Evolutionary conservation across 768 basidiomycete genomes (phyloP), one percentile per base, ranked within the genome.

Genomic region (Kwoniella sp.): DNA sequence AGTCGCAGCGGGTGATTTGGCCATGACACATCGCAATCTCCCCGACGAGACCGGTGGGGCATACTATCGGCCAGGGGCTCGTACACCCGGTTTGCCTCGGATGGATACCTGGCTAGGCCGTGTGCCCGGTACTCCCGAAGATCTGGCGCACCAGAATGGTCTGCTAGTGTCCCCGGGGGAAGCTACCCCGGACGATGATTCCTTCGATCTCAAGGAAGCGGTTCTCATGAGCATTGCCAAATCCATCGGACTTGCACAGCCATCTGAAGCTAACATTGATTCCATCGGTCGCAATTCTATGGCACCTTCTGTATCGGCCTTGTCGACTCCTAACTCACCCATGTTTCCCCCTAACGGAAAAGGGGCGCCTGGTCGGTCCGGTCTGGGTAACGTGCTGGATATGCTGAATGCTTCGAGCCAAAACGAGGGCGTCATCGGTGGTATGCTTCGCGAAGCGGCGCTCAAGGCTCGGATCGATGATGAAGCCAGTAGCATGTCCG

Each of bases 161-260:
- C 37, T 52, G 3, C 43, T 53, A 0, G 36, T 62, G 1, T 56
- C 53, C 2, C 40, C 42, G 10, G 50, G 22, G 23, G 28, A 50
- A 12, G 42, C 32, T 33, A 45, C 33, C 4, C 45, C 42, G 1
- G 54, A 62, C 28, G 59, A 66, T 7, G 56, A 63, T 28, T 54
- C 42, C 19, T 92, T 96, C 61, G 89, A 98, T 71, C 81, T 98
- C n/a, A 82, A 89, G 29, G 89, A 91, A 61, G 91, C 89, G 61
- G 92, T 99, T 27, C 91, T 98, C 89, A 86, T 87, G 0, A 93
- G 89, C 72, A 92, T 99, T 55, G 91, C 93, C 1, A 92, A 93
- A 72, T 93, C 90, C 2, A 98, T 99, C 52, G 95, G 95, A 3
- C 79, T 99, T 11, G 77, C 89, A 20, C 92, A 95, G 59, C 88